phyloP scores from a whole-genome alignment of 1,139 yeast species.

The Hemisphaericaspora xylofermentans region DNA sequence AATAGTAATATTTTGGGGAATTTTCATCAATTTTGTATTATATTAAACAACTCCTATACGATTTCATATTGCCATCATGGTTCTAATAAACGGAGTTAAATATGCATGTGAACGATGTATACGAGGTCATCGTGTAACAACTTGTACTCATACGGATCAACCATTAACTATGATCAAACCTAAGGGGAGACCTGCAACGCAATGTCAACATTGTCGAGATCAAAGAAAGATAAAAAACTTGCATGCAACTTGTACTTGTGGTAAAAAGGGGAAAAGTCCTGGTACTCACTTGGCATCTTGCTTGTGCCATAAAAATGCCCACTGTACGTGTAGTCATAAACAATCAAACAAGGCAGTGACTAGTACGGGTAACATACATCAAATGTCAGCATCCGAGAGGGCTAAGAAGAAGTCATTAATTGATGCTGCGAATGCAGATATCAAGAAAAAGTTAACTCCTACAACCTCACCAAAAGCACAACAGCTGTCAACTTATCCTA shows the following conservation, averaged over 20 bases:
- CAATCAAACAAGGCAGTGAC: constrained; percentile 13
- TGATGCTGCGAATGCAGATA: constrained; percentile 23
- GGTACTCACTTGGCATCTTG: constrained; percentile 51
- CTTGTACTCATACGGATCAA: constrained; percentile 89
- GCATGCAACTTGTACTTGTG: constrained; percentile 76
- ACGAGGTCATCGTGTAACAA: constrained; percentile 91
- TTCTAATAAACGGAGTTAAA: constrained; percentile 83
- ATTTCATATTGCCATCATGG: constrained; percentile 49
- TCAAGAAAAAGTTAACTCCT: constrained; percentile 11
- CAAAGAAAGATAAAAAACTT: constrained; percentile 67
- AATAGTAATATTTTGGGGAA: too few species aligned
- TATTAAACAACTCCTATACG: not conserved
- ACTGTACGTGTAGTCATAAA: constrained; percentile 58
- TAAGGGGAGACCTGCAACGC: constrained; percentile 93
- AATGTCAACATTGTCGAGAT: constrained; percentile 85
- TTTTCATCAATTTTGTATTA: too few species aligned
- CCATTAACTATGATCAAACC: constrained; percentile 92
- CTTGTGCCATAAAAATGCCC: constrained; percentile 51
- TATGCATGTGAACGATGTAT: constrained; percentile 97
- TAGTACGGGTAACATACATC: constrained; percentile 14
- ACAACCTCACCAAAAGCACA: constrained; percentile 5
- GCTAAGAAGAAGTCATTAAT: constrained; percentile 29
- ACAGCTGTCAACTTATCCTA: constrained; percentile 2
- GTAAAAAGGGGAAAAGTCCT: constrained; percentile 51
- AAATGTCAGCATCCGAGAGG: constrained; percentile 23